phyloP scores from a whole-genome alignment of 164 flowering plant species.

The Protea cynaroides region DNA sequence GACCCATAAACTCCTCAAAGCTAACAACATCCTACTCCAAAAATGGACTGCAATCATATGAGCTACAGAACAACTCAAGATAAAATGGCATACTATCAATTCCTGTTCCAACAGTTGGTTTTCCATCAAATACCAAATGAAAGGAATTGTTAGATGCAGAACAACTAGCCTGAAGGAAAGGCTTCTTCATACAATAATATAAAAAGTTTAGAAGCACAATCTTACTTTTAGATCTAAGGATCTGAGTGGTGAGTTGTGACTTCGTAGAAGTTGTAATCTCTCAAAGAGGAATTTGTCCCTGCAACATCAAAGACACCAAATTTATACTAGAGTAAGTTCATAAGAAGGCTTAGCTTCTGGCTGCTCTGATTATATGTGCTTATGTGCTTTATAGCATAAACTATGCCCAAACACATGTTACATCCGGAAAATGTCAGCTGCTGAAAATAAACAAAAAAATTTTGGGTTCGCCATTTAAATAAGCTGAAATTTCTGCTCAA shows the following conservation, averaged over 20 bases:
- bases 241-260: constrained; percentile 51
- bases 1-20: constrained; percentile 51
- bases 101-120: neutral
- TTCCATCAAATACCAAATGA: neutral
- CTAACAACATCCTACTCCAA: constrained; percentile 64
- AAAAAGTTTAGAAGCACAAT: constrained; percentile 8
- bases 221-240: constrained; percentile 69
- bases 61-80: constrained; percentile 12
- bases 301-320: constrained; percentile 15
- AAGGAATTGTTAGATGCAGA: constrained; percentile 1
- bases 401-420: too few relatives aligned
- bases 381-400: too few relatives aligned
- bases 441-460: too few relatives aligned
- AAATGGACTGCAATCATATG: constrained; percentile 17
- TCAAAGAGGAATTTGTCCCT: constrained; percentile 57
- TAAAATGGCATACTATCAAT: neutral
- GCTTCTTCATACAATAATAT: neutral
- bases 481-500: too few relatives aligned
- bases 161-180: constrained; percentile 1
- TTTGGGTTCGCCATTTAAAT: too few relatives aligned
- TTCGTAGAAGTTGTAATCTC: constrained; percentile 37
- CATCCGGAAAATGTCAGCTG: too few relatives aligned
- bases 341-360: neutral
- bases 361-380: too few relatives aligned
- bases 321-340: neutral